Percentiles rank a stretch among this genome's conserved stretches.
These are phyloP conservation scores for Ophiostoma australiae DNA, from an alignment of 2,329 filamentous ascomycete genomes.

Conservation along the genomic window DNA sequence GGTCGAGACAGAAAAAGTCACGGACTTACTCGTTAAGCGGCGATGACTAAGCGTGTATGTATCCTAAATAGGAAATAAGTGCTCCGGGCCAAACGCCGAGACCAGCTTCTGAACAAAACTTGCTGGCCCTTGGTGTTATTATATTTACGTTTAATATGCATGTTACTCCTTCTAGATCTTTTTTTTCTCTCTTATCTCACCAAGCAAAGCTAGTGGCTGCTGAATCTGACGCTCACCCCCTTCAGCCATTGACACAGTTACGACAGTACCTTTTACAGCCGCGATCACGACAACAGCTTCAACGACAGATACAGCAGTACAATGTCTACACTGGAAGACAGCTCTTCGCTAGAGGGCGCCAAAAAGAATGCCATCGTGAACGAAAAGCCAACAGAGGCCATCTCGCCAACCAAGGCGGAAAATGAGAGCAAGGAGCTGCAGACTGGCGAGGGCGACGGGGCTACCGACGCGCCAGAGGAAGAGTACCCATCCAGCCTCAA, in stretches of 20 bases:
- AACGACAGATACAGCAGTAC: neutral
- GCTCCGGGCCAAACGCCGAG: neutral
- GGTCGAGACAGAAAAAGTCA: neutral
- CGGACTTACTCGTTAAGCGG: neutral
- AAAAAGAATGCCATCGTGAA: neutral
- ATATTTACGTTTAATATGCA: neutral
- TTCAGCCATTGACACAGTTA: neutral
- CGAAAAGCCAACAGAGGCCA: neutral
- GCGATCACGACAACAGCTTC: neutral
- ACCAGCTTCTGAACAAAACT: neutral
- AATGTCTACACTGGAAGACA: neutral
- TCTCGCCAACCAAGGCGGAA: neutral
- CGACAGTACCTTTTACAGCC: neutral
- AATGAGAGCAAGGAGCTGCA: neutral
- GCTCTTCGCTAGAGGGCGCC: neutral
- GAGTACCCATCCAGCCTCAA: neutral
- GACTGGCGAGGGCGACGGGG: neutral
- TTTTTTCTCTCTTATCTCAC: neutral
- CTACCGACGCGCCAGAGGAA: neutral
- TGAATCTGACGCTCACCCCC: neutral
- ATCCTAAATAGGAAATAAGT: neutral
- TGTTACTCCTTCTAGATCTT: neutral
- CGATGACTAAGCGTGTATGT: neutral
- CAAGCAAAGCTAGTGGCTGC: neutral
- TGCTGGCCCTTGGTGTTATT: neutral